These are phyloP conservation scores for Ramalina intermedia DNA, from an alignment of 495 filamentous ascomycete genomes.

Conservation along the genomic window DNA sequence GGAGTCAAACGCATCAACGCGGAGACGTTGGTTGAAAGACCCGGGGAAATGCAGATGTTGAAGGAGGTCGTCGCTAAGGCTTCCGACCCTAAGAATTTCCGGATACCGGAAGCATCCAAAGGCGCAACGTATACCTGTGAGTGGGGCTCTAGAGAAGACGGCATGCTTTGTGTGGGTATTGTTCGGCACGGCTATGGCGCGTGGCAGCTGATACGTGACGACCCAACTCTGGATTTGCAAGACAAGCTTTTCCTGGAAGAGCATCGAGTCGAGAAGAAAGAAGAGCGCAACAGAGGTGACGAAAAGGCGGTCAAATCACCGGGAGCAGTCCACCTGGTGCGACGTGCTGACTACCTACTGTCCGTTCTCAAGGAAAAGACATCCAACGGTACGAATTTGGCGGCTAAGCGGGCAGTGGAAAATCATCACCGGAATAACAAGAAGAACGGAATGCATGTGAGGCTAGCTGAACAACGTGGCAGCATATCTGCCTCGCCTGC, in stretches of 20 bases:
- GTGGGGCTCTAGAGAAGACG: constrained; percentile 89
- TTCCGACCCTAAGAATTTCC: constrained; percentile 58
- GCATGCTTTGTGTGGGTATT: constrained; percentile 92
- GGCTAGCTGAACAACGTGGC: constrained; percentile 19
- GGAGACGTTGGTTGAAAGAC: constrained; percentile 80
- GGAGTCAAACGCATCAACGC: constrained; percentile 90
- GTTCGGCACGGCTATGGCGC: constrained; percentile 85
- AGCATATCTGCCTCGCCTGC: constrained; percentile 39
- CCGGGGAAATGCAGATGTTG: constrained; percentile 72
- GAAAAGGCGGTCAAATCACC: constrained; percentile 76
- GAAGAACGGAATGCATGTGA: constrained; percentile 31
- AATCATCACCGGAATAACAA: constrained; percentile 84
- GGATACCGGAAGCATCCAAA: constrained; percentile 82
- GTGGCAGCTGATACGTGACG: constrained; percentile 85
- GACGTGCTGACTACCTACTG: constrained; percentile 84
- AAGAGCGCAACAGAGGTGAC: constrained; percentile 66
- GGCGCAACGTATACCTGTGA: constrained; percentile 69
- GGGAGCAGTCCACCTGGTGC: constrained; percentile 89
- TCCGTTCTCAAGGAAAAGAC: constrained; percentile 72
- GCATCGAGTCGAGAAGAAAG: constrained; percentile 93
- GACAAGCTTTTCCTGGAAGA: constrained; percentile 97
- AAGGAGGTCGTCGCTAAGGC: constrained; percentile 51
- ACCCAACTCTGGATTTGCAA: constrained; percentile 66
- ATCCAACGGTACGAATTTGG: constrained; percentile 47
- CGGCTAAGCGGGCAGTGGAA: constrained; percentile 67